A percentile compares a stretch with the other conserved stretches of the same genome.
These are phyloP conservation scores for Ramichloridium luteum DNA, from an alignment of 2,329 filamentous ascomycete genomes.

Conservation along the genomic window DNA sequence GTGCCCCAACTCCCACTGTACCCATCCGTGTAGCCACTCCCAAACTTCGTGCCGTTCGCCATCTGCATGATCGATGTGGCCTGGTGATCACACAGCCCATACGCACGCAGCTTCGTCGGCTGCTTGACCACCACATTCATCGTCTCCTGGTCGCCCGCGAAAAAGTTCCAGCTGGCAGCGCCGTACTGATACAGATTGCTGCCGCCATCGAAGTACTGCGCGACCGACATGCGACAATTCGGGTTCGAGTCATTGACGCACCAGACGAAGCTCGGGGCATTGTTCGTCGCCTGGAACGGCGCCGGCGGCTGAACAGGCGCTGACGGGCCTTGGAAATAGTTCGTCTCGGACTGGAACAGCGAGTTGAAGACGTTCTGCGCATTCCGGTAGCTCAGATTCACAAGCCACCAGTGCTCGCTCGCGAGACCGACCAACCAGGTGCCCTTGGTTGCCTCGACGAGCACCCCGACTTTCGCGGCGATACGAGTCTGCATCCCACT, in stretches of 20 bases:
- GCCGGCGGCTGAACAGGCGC: conserved; percentile 21
- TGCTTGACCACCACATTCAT: conserved; percentile 8
- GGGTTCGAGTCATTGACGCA: conserved; percentile 7
- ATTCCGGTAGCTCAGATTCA: conserved; percentile 36
- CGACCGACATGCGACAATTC: conserved; percentile 21
- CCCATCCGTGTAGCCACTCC: conserved; percentile 4
- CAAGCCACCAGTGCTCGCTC: conserved; percentile 40
- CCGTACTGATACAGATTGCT: conserved; percentile 26
- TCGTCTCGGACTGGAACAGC: conserved; percentile 41
- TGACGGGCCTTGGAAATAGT: conserved; percentile 26
- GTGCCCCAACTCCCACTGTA: conserved; percentile 7
- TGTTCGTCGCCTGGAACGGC: conserved; percentile 21
- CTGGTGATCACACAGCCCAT: conserved; percentile 7
- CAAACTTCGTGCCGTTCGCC: conserved; percentile 6
- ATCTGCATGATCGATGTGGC: conserved; percentile 6
- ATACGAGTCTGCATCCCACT: conserved; percentile 18
- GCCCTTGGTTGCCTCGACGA: conserved; percentile 31
- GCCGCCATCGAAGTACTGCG: conserved; percentile 8
- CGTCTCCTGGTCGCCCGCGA: conserved; percentile 3
- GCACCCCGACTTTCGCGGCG: conserved; percentile 25
- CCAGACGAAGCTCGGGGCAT: conserved; percentile 18
- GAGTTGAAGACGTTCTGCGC: conserved; percentile 38
- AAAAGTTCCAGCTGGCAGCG: conserved; percentile 28
- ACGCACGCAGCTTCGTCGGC: conserved; percentile 4
- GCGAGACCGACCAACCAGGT: conserved; percentile 41